Base-by-base conservation (phyloP, 2,329 filamentous ascomycete genomes). In the Arthrobotrys entomopaga region DNA sequence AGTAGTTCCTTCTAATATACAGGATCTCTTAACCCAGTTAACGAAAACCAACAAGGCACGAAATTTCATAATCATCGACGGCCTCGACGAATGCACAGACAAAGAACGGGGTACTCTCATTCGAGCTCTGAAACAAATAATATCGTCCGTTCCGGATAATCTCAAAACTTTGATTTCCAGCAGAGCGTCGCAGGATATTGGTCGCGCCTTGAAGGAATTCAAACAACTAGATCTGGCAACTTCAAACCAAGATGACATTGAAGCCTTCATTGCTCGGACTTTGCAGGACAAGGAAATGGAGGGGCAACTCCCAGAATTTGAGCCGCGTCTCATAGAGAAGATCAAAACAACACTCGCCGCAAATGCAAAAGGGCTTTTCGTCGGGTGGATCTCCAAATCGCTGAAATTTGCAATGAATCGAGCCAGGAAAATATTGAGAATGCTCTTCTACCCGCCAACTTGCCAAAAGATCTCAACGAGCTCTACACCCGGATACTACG, bases 11-110 rank as follows among this genome's bases (percentile, higher is more conserved):
- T 2, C 40, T 0, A 61, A 65, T 46, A 46, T 65, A n/a, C 60
- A 60, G 26, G n/a, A 10, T 3, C 52, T 65, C n/a, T 3, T 76
- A 11, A 53, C 74, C 22, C 5, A 63, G 2, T 48, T 67, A 13
- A 7, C 72, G 3, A 58, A 64, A 1, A 26, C 19, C 1, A 65
- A 60, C 16, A 16, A 61, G 6, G 48, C 59, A 19, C 60, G 13
- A 10, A 72, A 48, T 38, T 80, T 77, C 22, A 77, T 82, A 15
- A 59, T 82, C 1, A 77, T 82, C 34, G 81, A 82, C 76, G 80
- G 77, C 1, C 19, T 82, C 1, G 81, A 82, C 65, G 81, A 82
- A 75, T 80, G 77, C 49, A 77, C 79, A 20, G 69, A 71, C 7
- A 46, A 42, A 10, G 77, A 81, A 22, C 78, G 78, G 49, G 54